Evolutionary conservation across 495 filamentous ascomycete genomes (phyloP).

Genomic region (Cudoniella acicularis): DNA sequence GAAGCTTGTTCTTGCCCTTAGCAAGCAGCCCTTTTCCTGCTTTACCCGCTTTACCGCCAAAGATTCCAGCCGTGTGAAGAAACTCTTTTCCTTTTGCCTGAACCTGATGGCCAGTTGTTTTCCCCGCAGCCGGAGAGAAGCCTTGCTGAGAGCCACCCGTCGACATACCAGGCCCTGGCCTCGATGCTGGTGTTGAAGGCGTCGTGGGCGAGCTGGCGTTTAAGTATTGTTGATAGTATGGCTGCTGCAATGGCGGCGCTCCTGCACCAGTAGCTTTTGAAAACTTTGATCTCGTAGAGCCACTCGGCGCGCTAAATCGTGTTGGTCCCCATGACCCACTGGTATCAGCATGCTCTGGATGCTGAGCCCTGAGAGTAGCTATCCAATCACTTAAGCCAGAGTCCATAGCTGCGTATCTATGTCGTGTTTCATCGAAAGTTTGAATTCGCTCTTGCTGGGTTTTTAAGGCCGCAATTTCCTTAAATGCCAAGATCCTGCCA

Average conservation of each 20-base stretch:
- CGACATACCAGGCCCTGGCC: slow-evolving; percentile 22
- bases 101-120: slow-evolving; percentile 43
- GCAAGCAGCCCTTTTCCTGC: slow-evolving; percentile 84
- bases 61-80: slow-evolving; percentile 69
- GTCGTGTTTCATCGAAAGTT: slow-evolving; percentile 64
- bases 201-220: slow-evolving; percentile 35
- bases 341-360: slow-evolving; percentile 25
- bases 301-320: not conserved
- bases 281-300: slow-evolving; percentile 42
- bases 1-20: slow-evolving; percentile 80
- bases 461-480: slow-evolving; percentile 21
- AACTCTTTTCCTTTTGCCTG: slow-evolving; percentile 81
- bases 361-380: slow-evolving; percentile 18
- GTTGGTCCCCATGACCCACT: slow-evolving; percentile 12
- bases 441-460: slow-evolving; percentile 55
- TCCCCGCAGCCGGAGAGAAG: slow-evolving; percentile 25
- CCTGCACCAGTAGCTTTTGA: slow-evolving; percentile 33
- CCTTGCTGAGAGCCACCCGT: slow-evolving; percentile 19
- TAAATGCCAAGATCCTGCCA: slow-evolving; percentile 16
- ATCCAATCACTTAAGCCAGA: slow-evolving; percentile 78
- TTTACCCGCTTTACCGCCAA: slow-evolving; percentile 67
- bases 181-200: slow-evolving; percentile 38
- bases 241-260: slow-evolving; percentile 41
- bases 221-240: slow-evolving; percentile 49
- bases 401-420: slow-evolving; percentile 66